These are phyloP conservation scores for Pulveroboletus sp. DNA, from an alignment of 768 basidiomycete genomes.

Conservation along the genomic window DNA sequence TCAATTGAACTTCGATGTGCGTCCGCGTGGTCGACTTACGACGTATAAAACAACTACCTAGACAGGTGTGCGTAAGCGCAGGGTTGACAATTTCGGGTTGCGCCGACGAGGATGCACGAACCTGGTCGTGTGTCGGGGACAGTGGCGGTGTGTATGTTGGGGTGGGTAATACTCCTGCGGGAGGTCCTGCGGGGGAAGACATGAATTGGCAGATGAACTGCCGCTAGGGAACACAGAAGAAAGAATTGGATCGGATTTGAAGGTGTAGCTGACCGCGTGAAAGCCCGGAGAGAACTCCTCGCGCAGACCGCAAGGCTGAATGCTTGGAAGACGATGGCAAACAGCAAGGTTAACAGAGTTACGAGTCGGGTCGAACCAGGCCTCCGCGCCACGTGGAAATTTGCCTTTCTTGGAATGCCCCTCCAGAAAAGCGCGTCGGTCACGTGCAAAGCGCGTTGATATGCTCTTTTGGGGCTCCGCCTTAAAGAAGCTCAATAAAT, in stretches of 20 bases:
- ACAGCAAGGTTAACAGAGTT: slow-evolving; percentile 6
- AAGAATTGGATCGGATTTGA: slow-evolving; percentile 15
- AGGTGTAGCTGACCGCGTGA: slow-evolving; percentile 16
- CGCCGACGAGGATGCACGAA: slow-evolving; percentile 32
- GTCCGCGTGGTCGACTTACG: slow-evolving; percentile 41
- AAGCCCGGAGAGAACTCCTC: slow-evolving; percentile 24
- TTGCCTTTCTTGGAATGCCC: slow-evolving; percentile 18
- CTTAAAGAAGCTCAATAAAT: slow-evolving; percentile 30
- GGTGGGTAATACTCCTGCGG: slow-evolving; percentile 34
- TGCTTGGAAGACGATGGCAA: slow-evolving; percentile 5
- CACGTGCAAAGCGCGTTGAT: slow-evolving; percentile 36
- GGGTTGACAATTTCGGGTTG: slow-evolving; percentile 17
- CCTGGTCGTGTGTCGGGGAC: slow-evolving; percentile 69
- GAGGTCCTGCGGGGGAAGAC: slow-evolving; percentile 31
- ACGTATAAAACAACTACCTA: slow-evolving; percentile 76
- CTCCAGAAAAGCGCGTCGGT: slow-evolving; percentile 23
- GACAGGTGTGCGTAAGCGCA: slow-evolving; percentile 19
- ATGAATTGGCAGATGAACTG: slow-evolving; percentile 33
- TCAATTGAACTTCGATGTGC: slow-evolving; percentile 7
- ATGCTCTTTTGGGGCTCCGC: slow-evolving; percentile 29
- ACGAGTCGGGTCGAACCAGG: slow-evolving; percentile 14
- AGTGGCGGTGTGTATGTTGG: slow-evolving; percentile 40
- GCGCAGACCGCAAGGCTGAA: slow-evolving; percentile 31
- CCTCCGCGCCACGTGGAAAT: slow-evolving; percentile 14
- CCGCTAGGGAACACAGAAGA: slow-evolving; percentile 11